These are phyloP conservation scores for Cairneyella variabilis DNA, from an alignment of 495 filamentous ascomycete species.

Conservation along the genomic window DNA sequence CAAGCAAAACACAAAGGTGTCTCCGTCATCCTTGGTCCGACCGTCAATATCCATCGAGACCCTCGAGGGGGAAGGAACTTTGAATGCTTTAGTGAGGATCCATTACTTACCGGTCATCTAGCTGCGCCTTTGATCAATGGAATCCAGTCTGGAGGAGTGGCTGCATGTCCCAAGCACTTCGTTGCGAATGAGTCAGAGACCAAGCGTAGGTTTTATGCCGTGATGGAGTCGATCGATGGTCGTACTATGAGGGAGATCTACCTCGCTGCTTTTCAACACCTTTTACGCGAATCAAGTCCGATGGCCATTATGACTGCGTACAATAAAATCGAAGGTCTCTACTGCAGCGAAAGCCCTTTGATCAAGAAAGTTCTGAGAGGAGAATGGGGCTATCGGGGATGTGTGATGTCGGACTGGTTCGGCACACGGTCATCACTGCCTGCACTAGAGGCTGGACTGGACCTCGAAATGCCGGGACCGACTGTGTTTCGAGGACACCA, in stretches of 20 bases:
- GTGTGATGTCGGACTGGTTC: conserved; percentile 54
- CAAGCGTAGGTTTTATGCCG: conserved; percentile 37
- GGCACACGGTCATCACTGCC: conserved; percentile 62
- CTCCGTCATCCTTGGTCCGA: conserved; percentile 11
- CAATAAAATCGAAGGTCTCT: conserved; percentile 66
- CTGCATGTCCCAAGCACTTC: conserved; percentile 34
- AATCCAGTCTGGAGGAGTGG: conserved; percentile 26
- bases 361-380: conserved; percentile 58
- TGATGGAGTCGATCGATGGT: conserved; percentile 40
- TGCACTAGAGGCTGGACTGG: conserved; percentile 61
- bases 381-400: conserved; percentile 65
- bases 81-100: conserved; percentile 62
- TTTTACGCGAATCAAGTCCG: conserved; percentile 48
- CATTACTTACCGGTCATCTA: conserved; percentile 31
- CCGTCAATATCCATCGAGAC: conserved; percentile 6
- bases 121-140: conserved; percentile 24
- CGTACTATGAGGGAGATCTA: conserved; percentile 61
- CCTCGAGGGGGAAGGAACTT: conserved; percentile 51
- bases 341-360: conserved; percentile 60
- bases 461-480: conserved; percentile 72
- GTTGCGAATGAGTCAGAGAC: conserved; percentile 31
- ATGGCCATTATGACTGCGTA: conserved; percentile 61
- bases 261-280: conserved; percentile 56
- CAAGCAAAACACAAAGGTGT: too few species aligned
- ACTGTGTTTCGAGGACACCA: conserved; percentile 56